Evolutionary conservation across 208 protist species (phyloP), one percentile per base, ranked within the genome.

Genomic region (Crithidia brevicula): DNA sequence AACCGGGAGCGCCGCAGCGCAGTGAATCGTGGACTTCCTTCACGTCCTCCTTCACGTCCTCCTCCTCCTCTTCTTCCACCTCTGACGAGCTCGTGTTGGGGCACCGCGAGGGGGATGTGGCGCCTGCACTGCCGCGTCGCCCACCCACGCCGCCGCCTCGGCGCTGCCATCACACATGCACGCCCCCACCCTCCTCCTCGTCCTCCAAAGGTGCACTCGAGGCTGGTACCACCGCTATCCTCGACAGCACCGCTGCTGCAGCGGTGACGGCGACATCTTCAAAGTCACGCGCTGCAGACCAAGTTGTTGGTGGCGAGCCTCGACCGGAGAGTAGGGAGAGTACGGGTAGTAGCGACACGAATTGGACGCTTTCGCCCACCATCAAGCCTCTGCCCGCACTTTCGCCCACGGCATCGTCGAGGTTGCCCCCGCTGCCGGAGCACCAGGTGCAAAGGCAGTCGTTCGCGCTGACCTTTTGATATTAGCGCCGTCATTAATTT

Each of bases 111-210:
- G 36, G 10, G 36, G 15, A 7, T 7, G 36, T 40, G 36, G 10
- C 15, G 8, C 36, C 36, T 7, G 36, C 30, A n/a, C 43, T 45
- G 16, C 45, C 30, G 34, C 49, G 54, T 5, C 62, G 38, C 11
- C 62, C 70, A 34, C 70, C 70, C 30, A 70, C 61, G 56, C 70
- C 70, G 25, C 72, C 72, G 23, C 70, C 70, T 20, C 73, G 67
- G 2, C 59, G 38, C 46, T 68, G 67, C 49, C 31, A 72, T 46
- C 13, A 18, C 56, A 31, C 22, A 9, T 4, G 9, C 40, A 10
- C 38, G 15, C 10, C 20, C 8, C 31, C 43, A 42, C 28, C 23
- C 31, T 15, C 18, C 8, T 28, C 47, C 13, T 54, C 60, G 15
- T 31, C 43, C 8, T 46, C 36, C 34, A 60, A 60, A 18, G 36